These are phyloP conservation scores for Botrytis fabae DNA, from an alignment of 2,329 filamentous ascomycete species.

Conservation along the genomic window DNA sequence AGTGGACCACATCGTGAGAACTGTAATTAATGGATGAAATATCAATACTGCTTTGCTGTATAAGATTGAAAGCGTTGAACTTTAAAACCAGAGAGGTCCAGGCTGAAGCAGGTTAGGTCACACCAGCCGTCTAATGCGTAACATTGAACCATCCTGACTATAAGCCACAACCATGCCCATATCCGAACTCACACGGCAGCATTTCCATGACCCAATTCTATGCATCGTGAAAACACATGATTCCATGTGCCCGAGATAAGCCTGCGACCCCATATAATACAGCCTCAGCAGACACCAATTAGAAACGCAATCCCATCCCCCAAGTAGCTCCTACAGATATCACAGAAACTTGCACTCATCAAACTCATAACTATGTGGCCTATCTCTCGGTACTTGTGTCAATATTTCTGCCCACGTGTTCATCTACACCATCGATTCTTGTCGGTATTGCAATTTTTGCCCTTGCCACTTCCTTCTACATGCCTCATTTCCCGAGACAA, in stretches of 20 bases:
- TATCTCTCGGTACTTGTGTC: neutral
- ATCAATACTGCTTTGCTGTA: neutral
- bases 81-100: too few relatives aligned
- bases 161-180: neutral
- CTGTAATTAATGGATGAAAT: neutral
- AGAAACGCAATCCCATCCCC: too few relatives aligned
- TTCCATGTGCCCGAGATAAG: neutral
- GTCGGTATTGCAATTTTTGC: too few relatives aligned
- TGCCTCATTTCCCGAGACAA: neutral
- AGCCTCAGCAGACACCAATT: neutral
- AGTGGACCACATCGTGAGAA: neutral
- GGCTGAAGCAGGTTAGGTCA: neutral
- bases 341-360: neutral
- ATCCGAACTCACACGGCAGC: too few relatives aligned
- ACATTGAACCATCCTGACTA: too few relatives aligned
- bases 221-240: neutral
- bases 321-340: neutral
- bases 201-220: neutral
- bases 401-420: neutral
- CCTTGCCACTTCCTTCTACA: neutral
- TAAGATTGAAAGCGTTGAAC: neutral
- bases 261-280: neutral
- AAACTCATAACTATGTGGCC: too few relatives aligned
- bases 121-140: too few relatives aligned
- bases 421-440: too few relatives aligned